phyloP scores from a whole-genome alignment of 2,329 filamentous ascomycete species.

The Sordariomycetes sp. region DNA sequence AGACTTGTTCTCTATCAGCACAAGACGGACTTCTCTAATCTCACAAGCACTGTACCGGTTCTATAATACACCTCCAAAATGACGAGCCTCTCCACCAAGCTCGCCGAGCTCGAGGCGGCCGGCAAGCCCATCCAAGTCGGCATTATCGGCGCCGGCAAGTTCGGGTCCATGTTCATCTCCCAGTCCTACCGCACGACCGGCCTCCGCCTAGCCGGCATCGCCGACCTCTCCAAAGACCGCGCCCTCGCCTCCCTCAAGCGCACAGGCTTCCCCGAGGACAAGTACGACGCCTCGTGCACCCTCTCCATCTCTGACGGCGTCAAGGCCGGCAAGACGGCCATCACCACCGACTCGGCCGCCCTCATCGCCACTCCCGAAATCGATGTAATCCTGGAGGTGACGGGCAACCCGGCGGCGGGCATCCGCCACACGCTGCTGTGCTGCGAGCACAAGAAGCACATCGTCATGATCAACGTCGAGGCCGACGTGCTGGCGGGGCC shows the following conservation, averaged over 20 bases:
- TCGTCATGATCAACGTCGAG: slow-evolving; percentile 36
- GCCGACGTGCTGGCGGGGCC: slow-evolving; percentile 31
- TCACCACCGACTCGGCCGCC: slow-evolving; percentile 28
- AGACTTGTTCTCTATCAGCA: neutral
- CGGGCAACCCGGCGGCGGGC: slow-evolving; percentile 29
- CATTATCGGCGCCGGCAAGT: slow-evolving; percentile 33
- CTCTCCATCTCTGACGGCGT: slow-evolving; percentile 26
- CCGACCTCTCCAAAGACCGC: slow-evolving; percentile 28
- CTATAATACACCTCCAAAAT: neutral
- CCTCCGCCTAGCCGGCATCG: slow-evolving; percentile 29
- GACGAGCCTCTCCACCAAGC: neutral
- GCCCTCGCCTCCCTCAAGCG: slow-evolving; percentile 26
- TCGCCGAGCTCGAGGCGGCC: slow-evolving; percentile 20
- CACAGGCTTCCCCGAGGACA: slow-evolving; percentile 26
- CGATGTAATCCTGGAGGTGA: slow-evolving; percentile 31
- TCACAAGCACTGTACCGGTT: neutral
- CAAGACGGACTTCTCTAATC: neutral
- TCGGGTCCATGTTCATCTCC: slow-evolving; percentile 35
- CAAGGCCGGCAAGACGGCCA: slow-evolving; percentile 25
- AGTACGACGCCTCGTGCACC: slow-evolving; percentile 21
- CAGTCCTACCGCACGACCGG: slow-evolving; percentile 30
- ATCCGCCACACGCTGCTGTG: slow-evolving; percentile 29
- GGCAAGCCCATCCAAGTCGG: slow-evolving; percentile 29
- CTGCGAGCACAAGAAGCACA: slow-evolving; percentile 35
- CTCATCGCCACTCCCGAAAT: slow-evolving; percentile 30